Conservation (phyloP, 306 rosid species). For the Ammopiptanthus mongolicus region DNA sequence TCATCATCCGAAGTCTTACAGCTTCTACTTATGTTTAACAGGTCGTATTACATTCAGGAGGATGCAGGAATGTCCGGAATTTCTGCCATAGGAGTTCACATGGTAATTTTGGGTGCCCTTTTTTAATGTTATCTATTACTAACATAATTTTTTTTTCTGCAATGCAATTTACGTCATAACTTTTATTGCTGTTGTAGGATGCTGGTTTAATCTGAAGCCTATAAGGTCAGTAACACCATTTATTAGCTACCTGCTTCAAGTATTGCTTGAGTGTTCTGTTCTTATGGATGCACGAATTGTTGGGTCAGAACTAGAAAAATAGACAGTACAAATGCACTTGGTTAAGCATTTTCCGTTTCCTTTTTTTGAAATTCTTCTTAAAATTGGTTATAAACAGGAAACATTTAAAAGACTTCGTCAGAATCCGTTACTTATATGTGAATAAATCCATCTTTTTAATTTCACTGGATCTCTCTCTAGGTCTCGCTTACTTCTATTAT, state of each 20-base stretch:
- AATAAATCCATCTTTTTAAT: too few relatives aligned
- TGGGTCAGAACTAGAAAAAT: neutral
- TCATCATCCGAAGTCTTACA: neutral
- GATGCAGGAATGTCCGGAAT: conserved; percentile 35
- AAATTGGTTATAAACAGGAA: too few relatives aligned
- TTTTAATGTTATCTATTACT: neutral
- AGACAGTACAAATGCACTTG: neutral
- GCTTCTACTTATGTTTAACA: conserved; percentile 25
- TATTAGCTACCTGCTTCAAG: neutral
- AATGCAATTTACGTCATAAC: neutral
- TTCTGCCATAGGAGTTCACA: conserved; percentile 33
- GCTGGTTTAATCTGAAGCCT: conserved; percentile 31
- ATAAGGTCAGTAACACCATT: conserved; percentile 44
- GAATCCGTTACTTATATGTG: too few relatives aligned
- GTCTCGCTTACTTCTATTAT: too few relatives aligned
- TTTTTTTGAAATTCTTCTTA: too few relatives aligned
- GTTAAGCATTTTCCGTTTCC: neutral
- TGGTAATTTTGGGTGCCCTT: conserved; percentile 34
- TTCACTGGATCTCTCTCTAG: too few relatives aligned
- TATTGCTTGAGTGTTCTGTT: neutral
- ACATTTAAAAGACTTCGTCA: too few relatives aligned
- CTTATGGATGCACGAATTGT: neutral
- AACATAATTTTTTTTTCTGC: neutral
- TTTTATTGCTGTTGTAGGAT: conserved; percentile 37
- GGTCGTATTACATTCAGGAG: conserved; percentile 42